Conservation (phyloP, 2,329 filamentous ascomycete genomes). For the Penicillium janthinellum region DNA sequence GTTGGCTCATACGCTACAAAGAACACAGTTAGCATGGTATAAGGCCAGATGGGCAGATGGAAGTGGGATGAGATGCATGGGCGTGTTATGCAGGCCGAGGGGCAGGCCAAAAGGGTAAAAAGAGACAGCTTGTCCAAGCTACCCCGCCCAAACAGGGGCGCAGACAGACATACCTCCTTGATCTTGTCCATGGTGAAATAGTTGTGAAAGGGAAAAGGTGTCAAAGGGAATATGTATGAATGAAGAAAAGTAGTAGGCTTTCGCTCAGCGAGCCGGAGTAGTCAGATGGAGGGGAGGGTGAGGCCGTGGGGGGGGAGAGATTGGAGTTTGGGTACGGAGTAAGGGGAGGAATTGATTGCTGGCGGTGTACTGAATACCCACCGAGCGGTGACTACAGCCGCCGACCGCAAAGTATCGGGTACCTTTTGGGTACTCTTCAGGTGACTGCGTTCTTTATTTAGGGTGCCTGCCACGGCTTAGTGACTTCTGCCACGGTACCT, state of each 20-base stretch:
- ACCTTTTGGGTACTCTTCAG: conserved; percentile 16
- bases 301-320: conserved; percentile 15
- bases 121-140: conserved; percentile 35
- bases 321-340: conserved; percentile 20
- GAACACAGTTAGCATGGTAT: conserved; percentile 17
- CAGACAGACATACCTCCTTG: conserved; percentile 71
- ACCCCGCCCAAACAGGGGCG: conserved; percentile 43
- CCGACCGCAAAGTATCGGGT: conserved; percentile 17
- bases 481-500: background rate
- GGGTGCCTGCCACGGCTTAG: background rate
- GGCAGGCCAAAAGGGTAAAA: conserved; percentile 19
- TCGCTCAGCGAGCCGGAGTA: conserved; percentile 42
- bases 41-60: conserved; percentile 20
- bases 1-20: conserved; percentile 86
- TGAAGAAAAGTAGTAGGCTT: conserved; percentile 39
- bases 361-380: conserved; percentile 19
- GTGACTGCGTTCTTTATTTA: background rate
- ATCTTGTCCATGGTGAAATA: conserved; percentile 75
- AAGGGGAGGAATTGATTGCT: conserved; percentile 21
- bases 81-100: conserved; percentile 20
- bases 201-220: conserved; percentile 25
- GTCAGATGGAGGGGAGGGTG: conserved; percentile 12
- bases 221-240: conserved; percentile 28
- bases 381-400: conserved; percentile 2
- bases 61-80: conserved; percentile 9